Conservation (phyloP, 768 basidiomycete genomes). For the Cystobasidium tubakii region DNA sequence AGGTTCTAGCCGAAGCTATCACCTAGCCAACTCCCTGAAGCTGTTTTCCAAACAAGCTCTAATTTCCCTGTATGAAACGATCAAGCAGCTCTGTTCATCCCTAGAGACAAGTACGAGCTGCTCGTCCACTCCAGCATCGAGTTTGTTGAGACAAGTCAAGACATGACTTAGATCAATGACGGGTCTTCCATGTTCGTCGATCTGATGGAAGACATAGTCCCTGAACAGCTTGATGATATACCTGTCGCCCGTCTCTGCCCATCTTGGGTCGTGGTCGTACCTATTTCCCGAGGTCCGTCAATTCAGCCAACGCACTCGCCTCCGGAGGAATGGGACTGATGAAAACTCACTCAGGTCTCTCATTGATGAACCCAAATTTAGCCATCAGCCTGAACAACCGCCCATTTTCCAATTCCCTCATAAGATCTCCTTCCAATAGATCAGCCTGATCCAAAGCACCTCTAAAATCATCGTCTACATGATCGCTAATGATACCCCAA, state of each 20-base stretch:
- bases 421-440: conserved; percentile 71
- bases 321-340: too few species aligned
- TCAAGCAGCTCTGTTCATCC: conserved; percentile 66
- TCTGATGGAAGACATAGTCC: conserved; percentile 96
- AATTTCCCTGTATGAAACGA: conserved; percentile 46
- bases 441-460: conserved; percentile 73
- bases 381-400: conserved; percentile 78
- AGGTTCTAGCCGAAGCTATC: too few species aligned
- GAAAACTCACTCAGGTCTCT: conserved; percentile 82
- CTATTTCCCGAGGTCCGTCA: too few species aligned
- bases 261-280: conserved; percentile 88
- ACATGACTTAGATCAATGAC: conserved; percentile 87
- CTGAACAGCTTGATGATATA: conserved; percentile 98
- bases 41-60: conserved; percentile 46
- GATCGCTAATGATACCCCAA: conserved; percentile 64
- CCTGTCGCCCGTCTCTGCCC: conserved; percentile 97
- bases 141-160: conserved; percentile 87
- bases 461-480: conserved; percentile 71
- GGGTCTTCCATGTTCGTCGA: conserved; percentile 82
- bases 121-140: conserved; percentile 90
- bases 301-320: too few species aligned
- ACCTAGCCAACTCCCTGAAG: conserved; percentile 41
- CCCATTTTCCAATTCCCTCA: conserved; percentile 87
- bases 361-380: conserved; percentile 98
- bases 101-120: conserved; percentile 87